phyloP scores from a whole-genome alignment of 345 rosid species.

The Viola odorata region DNA sequence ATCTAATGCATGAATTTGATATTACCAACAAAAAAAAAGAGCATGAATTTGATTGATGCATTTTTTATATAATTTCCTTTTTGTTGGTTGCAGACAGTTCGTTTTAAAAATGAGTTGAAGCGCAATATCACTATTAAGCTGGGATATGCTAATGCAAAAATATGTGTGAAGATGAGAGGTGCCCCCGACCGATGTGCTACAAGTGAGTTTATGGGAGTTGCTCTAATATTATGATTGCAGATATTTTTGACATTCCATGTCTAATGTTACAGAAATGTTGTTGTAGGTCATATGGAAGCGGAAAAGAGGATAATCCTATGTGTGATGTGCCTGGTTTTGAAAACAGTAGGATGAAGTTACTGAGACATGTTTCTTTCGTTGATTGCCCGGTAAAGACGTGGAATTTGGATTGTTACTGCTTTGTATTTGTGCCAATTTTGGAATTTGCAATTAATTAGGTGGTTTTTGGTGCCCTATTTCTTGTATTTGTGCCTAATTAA shows the following conservation, averaged over 20 bases:
- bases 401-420: no score
- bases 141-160: constrained; percentile 99
- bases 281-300: constrained; percentile 88
- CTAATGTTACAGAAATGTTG: constrained; percentile 9
- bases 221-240: background rate
- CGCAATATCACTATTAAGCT: constrained; percentile 97
- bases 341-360: constrained; percentile 68
- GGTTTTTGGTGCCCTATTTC: no score
- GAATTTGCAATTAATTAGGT: no score
- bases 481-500: no score
- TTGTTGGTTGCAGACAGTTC: constrained; percentile 62
- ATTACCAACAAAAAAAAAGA: no score
- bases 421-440: no score
- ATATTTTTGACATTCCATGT: background rate
- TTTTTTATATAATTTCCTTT: background rate
- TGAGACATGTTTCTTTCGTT: constrained; percentile 95
- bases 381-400: constrained; percentile 77
- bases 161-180: constrained; percentile 88
- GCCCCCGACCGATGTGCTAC: constrained; percentile 94
- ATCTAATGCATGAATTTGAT: background rate
- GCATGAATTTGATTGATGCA: background rate
- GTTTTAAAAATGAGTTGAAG: constrained; percentile 91
- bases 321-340: constrained; percentile 93
- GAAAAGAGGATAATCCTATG: constrained; percentile 82
- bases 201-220: constrained; percentile 42